Conservation (phyloP, 345 rosid genomes). For the Ceriops zippeliana region DNA sequence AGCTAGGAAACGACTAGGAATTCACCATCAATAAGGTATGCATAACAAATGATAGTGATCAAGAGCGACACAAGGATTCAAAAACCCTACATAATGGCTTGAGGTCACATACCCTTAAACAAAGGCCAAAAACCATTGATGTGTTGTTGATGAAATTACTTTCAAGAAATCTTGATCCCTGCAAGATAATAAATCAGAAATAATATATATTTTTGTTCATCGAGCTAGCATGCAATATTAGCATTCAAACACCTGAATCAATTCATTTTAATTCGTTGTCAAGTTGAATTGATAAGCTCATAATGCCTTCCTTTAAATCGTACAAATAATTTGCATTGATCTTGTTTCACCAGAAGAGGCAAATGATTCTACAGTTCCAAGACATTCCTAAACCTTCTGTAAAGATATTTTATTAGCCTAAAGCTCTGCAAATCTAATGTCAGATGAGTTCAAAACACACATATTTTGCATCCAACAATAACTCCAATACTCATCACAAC, state of each 20-base stretch:
- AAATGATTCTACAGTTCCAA: neutral
- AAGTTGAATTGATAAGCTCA: too few species aligned
- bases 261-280: neutral
- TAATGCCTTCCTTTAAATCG: too few species aligned
- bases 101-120: constrained; percentile 64
- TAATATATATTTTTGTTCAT: constrained; percentile 3
- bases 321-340: too few species aligned
- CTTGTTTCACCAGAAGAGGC: too few species aligned
- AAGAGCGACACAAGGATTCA: constrained; percentile 8
- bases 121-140: constrained; percentile 85
- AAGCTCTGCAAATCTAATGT: neutral
- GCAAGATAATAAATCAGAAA: constrained; percentile 29
- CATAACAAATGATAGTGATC: neutral
- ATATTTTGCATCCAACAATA: neutral
- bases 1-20: neutral
- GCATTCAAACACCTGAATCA: neutral
- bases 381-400: neutral
- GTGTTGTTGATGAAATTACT: constrained; percentile 94
- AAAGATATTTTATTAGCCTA: neutral
- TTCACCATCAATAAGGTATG: too few species aligned
- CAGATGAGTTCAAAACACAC: neutral
- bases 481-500: neutral
- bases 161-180: constrained; percentile 88
- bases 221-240: neutral
- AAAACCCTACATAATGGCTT: constrained; percentile 16